phyloP scores from a whole-genome alignment of 2,329 filamentous ascomycete species.

The Neoascochyta sp. region DNA sequence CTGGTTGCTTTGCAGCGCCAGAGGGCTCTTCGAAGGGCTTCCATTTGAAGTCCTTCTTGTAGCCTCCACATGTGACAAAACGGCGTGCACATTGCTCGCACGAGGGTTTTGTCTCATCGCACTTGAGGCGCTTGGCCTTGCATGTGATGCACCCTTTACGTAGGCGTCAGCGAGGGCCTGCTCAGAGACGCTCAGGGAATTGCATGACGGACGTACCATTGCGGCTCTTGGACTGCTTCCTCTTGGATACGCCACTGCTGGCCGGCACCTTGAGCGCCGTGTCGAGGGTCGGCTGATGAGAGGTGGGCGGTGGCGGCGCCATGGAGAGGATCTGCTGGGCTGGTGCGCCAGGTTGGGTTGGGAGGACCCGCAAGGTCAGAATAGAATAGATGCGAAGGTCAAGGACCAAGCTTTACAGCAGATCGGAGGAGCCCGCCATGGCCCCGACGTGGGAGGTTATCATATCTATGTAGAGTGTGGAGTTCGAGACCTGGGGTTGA shows the following conservation, averaged over 20 bases:
- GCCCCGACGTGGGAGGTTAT: slow-evolving; percentile 8
- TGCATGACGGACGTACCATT: slow-evolving; percentile 66
- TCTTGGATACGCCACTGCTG: slow-evolving; percentile 50
- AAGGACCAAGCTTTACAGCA: slow-evolving; percentile 2
- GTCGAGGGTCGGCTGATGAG: slow-evolving; percentile 21
- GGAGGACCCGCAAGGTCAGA: slow-evolving; percentile 4
- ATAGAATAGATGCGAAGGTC: slow-evolving; percentile 1
- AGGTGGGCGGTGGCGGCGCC: slow-evolving; percentile 8
- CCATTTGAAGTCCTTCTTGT: slow-evolving; percentile 76
- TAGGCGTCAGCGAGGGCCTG: slow-evolving; percentile 9
- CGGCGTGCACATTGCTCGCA: slow-evolving; percentile 65
- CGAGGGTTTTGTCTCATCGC: slow-evolving; percentile 67
- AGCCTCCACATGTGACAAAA: slow-evolving; percentile 64
- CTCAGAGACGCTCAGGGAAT: no score
- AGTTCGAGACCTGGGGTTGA: neutral
- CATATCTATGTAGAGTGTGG: no score
- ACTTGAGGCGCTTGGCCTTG: slow-evolving; percentile 70
- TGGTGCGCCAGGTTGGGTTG: slow-evolving; percentile 5
- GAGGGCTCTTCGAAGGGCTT: slow-evolving; percentile 63
- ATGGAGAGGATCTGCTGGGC: slow-evolving; percentile 23
- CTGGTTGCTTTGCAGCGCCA: slow-evolving; percentile 44
- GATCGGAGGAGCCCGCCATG: neutral
- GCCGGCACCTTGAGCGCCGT: slow-evolving; percentile 22
- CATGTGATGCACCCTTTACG: slow-evolving; percentile 65
- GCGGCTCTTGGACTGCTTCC: slow-evolving; percentile 71